Evolutionary conservation across 2,329 filamentous ascomycete genomes (phyloP), one percentile per base, ranked within the genome.

Genomic region (Trichoderma aggressivum): DNA sequence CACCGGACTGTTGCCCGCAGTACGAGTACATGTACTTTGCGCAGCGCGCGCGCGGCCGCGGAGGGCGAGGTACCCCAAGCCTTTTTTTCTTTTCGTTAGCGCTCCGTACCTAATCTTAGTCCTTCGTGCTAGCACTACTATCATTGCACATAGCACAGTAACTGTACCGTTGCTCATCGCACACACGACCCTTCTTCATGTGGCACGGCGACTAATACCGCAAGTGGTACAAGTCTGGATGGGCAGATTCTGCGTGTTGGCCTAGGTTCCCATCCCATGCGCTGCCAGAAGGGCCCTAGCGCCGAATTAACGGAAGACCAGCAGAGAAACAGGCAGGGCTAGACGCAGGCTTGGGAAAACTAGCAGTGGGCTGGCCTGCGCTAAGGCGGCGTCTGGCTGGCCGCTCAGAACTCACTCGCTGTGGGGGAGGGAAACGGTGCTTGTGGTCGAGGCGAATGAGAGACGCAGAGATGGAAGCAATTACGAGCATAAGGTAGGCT

Each of bases 271-370:
- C 32, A 34, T 56, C n/a, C n/a, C n/a, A n/a, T n/a, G 53, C 26
- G 24, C 58, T 47, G 60, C 68, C 68, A 70, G 60, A 70, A 70
- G 16, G 18, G 53, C 36, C 28, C 39, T 71, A 71, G 70, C 63
- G 70, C 70, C 43, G 58, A 39, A 26, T 61, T 39, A 66, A 65
- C 30, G 43, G 16, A 16, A 59, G 53, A 50, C 60, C 36, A 58
- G 64, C 60, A 47, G 24, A 39, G 24, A 62, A 63, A 50, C 60
- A 63, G 47, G 62, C 61, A 71, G 60, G 61, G 61, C 59, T 62
- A 70, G 60, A 34, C 60, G 47, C 60, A 64, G 61, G 68, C 68
- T 47, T 70, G 24, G 68, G 59, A 30, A 21, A 21, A 50, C 62
- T 65, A 65, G 28, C 30, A 53, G 62, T n/a, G 34, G 56, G 28